Conservation (phyloP, 2,329 filamentous ascomycete genomes). For the Phaeosphaeria sp. region DNA sequence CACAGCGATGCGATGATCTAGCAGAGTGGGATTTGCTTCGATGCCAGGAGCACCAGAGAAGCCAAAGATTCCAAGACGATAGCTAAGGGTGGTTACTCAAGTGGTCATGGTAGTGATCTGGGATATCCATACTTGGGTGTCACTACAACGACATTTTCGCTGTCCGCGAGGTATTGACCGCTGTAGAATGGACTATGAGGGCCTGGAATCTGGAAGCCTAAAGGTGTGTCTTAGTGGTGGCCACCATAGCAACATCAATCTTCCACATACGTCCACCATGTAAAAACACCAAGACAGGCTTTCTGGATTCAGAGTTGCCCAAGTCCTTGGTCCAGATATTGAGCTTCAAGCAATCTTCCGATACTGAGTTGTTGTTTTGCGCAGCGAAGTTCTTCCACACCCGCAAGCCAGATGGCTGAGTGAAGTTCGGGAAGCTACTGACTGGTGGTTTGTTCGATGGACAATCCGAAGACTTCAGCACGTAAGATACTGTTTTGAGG, state of each 20-base stretch:
- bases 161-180: slow-evolving; percentile 34
- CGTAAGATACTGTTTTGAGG: slow-evolving; percentile 22
- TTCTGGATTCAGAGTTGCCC: not conserved
- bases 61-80: slow-evolving; percentile 47
- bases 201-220: slow-evolving; percentile 26
- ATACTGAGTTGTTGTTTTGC: slow-evolving; percentile 29
- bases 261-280: not conserved
- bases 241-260: not conserved
- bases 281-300: not conserved
- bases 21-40: slow-evolving; percentile 46
- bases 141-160: slow-evolving; percentile 41
- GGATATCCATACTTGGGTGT: slow-evolving; percentile 26
- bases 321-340: slow-evolving; percentile 33
- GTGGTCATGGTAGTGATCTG: too few relatives aligned
- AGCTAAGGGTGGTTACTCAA: slow-evolving; percentile 23
- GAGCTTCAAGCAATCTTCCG: slow-evolving; percentile 40
- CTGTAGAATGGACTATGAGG: slow-evolving; percentile 36
- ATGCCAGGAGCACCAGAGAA: slow-evolving; percentile 47
- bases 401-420: slow-evolving; percentile 9
- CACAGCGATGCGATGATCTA: slow-evolving; percentile 34
- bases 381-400: slow-evolving; percentile 38
- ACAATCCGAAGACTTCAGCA: slow-evolving; percentile 30
- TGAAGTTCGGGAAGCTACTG: slow-evolving; percentile 35
- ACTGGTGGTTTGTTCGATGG: slow-evolving; percentile 30
- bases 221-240: not conserved